These are phyloP conservation scores for Micractinium sp. DNA, from an alignment of 139 green algal genomes.

Conservation along the genomic window DNA sequence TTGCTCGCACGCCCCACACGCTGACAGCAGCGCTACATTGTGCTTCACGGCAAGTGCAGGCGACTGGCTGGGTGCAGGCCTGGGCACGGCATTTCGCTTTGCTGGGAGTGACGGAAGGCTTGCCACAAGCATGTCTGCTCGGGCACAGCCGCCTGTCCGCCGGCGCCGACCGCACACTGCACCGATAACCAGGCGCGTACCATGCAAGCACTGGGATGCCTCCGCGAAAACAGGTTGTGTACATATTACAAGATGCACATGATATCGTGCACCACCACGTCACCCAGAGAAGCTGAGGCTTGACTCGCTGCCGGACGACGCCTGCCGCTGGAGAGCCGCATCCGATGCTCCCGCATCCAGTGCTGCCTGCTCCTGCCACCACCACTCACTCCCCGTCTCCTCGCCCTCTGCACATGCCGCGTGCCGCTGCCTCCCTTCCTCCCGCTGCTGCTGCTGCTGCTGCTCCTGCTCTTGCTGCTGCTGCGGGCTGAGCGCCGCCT, in stretches of 20 bases:
- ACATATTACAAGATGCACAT: not conserved
- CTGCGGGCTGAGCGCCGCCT: not conserved
- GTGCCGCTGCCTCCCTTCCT: not conserved
- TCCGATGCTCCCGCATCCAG: not conserved
- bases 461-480: not conserved
- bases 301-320: not conserved
- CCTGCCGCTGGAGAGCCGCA: too few relatives aligned
- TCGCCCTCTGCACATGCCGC: not conserved
- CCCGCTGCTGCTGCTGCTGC: slow-evolving; percentile 66
- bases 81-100: too few relatives aligned
- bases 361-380: not conserved
- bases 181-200: too few relatives aligned
- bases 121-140: too few relatives aligned
- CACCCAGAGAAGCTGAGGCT: not conserved
- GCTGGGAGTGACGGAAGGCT: too few relatives aligned
- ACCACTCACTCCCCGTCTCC: not conserved
- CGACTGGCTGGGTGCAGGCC: too few relatives aligned
- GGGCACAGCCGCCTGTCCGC: too few relatives aligned
- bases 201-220: too few relatives aligned
- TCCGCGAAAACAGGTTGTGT: not conserved
- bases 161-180: too few relatives aligned
- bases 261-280: not conserved
- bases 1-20: not conserved
- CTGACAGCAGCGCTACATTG: not conserved
- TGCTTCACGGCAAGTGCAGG: too few relatives aligned